Evolutionary conservation across 495 filamentous ascomycete species (phyloP).

Genomic region (Aspergillus heteromorphus): DNA sequence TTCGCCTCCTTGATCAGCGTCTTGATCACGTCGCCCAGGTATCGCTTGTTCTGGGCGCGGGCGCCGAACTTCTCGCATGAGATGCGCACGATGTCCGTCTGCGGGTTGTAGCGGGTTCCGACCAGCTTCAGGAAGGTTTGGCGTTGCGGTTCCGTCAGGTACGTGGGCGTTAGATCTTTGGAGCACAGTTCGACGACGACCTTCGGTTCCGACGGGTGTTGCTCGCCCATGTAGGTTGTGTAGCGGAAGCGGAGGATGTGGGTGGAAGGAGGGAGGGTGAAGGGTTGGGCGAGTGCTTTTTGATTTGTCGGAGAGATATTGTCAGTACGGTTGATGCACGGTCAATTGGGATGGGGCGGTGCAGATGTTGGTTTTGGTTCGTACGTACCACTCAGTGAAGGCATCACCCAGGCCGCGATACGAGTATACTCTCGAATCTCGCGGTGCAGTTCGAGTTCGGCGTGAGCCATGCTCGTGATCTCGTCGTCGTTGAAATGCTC

Average conservation of each 20-base stretch:
- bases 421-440: slow-evolving; percentile 86
- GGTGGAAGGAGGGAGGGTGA: slow-evolving; percentile 58
- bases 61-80: slow-evolving; percentile 83
- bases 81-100: slow-evolving; percentile 80
- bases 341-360: not conserved
- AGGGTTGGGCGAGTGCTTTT: slow-evolving; percentile 77
- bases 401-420: slow-evolving; percentile 94
- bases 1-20: slow-evolving; percentile 70
- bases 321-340: too few species aligned
- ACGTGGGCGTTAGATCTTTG: slow-evolving; percentile 52
- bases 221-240: slow-evolving; percentile 93
- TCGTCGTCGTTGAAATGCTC: slow-evolving; percentile 70
- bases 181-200: slow-evolving; percentile 86
- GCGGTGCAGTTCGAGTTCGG: slow-evolving; percentile 81
- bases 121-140: slow-evolving; percentile 82
- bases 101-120: slow-evolving; percentile 86
- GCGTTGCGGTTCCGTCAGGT: slow-evolving; percentile 60
- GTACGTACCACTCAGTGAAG: slow-evolving; percentile 80
- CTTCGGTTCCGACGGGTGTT: slow-evolving; percentile 86
- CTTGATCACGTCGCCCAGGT: slow-evolving; percentile 72
- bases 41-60: slow-evolving; percentile 93
- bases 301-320: too few species aligned
- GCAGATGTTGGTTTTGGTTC: too few species aligned
- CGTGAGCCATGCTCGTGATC: slow-evolving; percentile 73
- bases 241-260: slow-evolving; percentile 86